Evolutionary conservation across 2,329 filamentous ascomycete genomes (phyloP), one percentile per base, ranked within the genome.

Genomic region (Tothia fuscella): DNA sequence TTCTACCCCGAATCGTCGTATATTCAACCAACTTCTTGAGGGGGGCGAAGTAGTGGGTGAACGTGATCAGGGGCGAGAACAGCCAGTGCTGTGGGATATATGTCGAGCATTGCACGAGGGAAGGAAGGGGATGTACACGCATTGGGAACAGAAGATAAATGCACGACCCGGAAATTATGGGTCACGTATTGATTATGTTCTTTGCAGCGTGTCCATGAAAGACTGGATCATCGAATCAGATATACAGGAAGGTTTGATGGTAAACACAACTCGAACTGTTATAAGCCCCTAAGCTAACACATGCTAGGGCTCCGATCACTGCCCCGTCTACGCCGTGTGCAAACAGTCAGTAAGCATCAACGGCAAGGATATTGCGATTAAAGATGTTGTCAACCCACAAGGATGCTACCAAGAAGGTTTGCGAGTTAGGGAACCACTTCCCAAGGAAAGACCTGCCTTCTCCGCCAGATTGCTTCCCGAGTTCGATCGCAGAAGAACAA

Each of bases 151-250:
- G 38, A 88, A 83, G 57, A 82, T 87, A 55, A 96, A 96, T 59
- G 84, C 85, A n/a, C 72, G 91, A n/a, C 89, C 89, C 3, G 87
- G 84, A 3, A 96, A 96, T 57, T 93, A 82, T 59, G 91, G 91
- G 5, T 82, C 84, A 42, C 76, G 91, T 26, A 96, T 96, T 51
- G 91, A 98, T 60, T 96, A 93, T 60, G 74, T 98, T 14, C 70
- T 96, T 3, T 93, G 86, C 56, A 91, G 78, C 49, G 68, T 80
- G 30, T 72, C 74, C 26, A 82, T 94, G 67, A 82, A 79, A 52
- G 65, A 73, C 39, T 95, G 88, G 86, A 82, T 94, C 53, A 67
- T 65, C 20, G 75, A 79, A 32, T 76, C 85, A 5, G 79, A 95
- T 52, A 96, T 96, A 24, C 91, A 96, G 57, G 86, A 94, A 60